Percentiles rank a stretch among this genome's conserved stretches.
These are phyloP conservation scores for Immersiella caudata DNA, from an alignment of 495 filamentous ascomycete species.

Conservation along the genomic window DNA sequence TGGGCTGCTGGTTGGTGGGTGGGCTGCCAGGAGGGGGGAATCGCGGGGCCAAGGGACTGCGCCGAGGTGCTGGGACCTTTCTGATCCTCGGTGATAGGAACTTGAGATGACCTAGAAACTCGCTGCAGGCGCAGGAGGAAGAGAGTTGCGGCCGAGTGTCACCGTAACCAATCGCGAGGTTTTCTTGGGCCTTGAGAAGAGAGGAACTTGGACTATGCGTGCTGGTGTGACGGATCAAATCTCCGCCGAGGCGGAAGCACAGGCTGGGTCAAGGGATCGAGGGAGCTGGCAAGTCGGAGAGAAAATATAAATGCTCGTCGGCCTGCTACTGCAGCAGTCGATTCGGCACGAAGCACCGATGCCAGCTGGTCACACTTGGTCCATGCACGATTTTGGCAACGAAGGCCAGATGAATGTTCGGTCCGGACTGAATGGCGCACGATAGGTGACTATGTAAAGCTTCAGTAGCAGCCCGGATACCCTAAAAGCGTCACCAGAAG, in stretches of 20 bases:
- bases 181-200: background rate
- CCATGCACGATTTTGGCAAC: background rate
- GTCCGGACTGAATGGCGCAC: background rate
- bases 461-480: background rate
- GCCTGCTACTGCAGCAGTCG: background rate
- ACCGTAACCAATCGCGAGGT: background rate
- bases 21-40: background rate
- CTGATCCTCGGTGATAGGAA: background rate
- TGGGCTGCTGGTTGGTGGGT: background rate
- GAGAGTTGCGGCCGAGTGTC: conserved; percentile 2
- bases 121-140: background rate
- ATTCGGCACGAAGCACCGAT: background rate
- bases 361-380: background rate
- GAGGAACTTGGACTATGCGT: background rate
- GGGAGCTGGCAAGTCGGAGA: background rate
- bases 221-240: conserved; percentile 2
- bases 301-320: conserved; percentile 4
- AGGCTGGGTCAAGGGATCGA: conserved; percentile 1
- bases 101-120: background rate
- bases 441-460: background rate
- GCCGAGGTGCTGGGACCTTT: background rate
- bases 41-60: background rate
- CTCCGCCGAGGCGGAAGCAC: background rate
- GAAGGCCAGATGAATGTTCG: background rate
- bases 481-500: background rate